Evolutionary conservation across 2,329 filamentous ascomycete genomes (phyloP), one percentile per base, ranked within the genome.

Genomic region (Colletotrichum destructivum): DNA sequence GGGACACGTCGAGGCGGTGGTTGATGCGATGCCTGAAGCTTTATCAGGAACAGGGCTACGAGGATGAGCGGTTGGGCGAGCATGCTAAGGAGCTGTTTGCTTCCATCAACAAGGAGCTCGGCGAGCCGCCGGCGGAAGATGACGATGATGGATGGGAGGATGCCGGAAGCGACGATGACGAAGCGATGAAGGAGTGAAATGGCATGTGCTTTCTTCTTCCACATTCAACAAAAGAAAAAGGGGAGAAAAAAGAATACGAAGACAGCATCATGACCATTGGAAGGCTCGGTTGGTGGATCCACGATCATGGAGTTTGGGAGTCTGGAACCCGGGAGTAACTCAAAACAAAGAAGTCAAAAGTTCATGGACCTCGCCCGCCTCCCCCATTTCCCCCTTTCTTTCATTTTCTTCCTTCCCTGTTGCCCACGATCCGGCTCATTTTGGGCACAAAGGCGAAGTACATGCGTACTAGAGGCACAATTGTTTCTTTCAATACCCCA

Each of bases 1-100:
- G 94, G 87, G 89, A 89, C 67, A 92, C 93, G 18, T 93, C 94
- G 77, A 89, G 94, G 66, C 91, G 93, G 78, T 98, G 95, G 94
- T 86, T 98, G 57, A 91, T 90, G 69, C 93, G 93, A 77, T 94
- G 94, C 78, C 85, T 97, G 74, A 91, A 91, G 78, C 87, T 98
- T n/a, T 98, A 94, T 80, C 84, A 89, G 49, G 79, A 89, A 76
- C 88, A 96, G 76, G 91, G 96, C 63, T 98, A 98, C 79, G 95
- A 97, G 80, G 94, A 97, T 75, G 92, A 94, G 72, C 86, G 92
- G 74, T 84, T 97, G 35, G 90, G 91, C 62, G 90, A 93, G 71
- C 94, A 97, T 79, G 91, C 93, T 0, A 84, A 88, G 71, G 93
- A 96, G 83, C 85, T 97, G 55, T 83, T 94, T 54, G 84, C 85